Evolutionary conservation across 169 alveolate genomes (phyloP).

Genomic region (Cryptosporidium sp.): DNA sequence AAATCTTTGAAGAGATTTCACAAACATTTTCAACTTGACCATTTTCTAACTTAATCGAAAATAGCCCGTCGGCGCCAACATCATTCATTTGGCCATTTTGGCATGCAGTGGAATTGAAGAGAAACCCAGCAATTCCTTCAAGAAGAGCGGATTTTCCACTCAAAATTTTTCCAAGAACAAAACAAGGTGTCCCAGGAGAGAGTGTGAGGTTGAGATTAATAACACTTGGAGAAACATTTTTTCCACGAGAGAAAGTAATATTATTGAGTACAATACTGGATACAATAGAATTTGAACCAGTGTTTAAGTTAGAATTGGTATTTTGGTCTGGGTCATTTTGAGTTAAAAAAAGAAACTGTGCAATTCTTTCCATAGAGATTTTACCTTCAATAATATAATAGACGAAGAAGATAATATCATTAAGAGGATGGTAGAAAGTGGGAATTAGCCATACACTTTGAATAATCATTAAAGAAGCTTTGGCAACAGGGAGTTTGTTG

Average conservation of each 20-base stretch:
- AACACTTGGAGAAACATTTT: not conserved
- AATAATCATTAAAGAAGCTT: conserved; percentile 56
- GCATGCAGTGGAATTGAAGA: not conserved
- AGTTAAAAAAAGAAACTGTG: conserved; percentile 38
- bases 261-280: conserved; percentile 6
- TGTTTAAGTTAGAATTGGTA: not conserved
- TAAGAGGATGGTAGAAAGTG: conserved; percentile 57
- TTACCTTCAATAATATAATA: conserved; percentile 46
- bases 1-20: not conserved
- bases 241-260: conserved; percentile 11
- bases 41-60: not conserved
- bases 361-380: conserved; percentile 51
- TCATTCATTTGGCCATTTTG: not conserved
- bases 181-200: conserved; percentile 27
- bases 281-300: not conserved
- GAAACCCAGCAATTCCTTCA: conserved; percentile 51
- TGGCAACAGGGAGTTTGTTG: conserved; percentile 23
- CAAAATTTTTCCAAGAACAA: conserved; percentile 31
- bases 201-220: conserved; percentile 7
- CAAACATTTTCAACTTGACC: not conserved
- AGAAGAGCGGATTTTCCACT: conserved; percentile 67
- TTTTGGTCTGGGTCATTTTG: not conserved
- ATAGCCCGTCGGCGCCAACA: not conserved
- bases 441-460: conserved; percentile 73
- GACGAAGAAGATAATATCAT: conserved; percentile 23